These are phyloP conservation scores for Neurospora sp. DNA, from an alignment of 495 filamentous ascomycete genomes.

Conservation along the genomic window DNA sequence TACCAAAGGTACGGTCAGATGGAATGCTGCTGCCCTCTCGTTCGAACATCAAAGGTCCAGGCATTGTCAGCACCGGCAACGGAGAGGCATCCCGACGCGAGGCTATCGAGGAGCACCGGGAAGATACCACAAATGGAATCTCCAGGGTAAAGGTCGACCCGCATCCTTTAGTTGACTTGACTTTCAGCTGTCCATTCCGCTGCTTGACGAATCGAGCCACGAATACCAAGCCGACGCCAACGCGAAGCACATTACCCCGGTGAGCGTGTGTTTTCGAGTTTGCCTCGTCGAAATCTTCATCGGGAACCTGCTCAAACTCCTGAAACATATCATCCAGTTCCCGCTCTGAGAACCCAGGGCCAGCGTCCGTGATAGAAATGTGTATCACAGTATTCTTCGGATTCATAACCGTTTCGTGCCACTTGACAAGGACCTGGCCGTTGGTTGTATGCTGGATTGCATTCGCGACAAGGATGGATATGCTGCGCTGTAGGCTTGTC, in stretches of 20 bases:
- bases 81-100: slow-evolving; percentile 12
- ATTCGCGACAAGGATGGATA: slow-evolving; percentile 67
- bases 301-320: slow-evolving; percentile 69
- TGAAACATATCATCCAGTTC: slow-evolving; percentile 64
- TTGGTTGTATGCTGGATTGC: slow-evolving; percentile 60
- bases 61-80: slow-evolving; percentile 13
- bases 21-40: slow-evolving; percentile 3
- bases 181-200: slow-evolving; percentile 13
- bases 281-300: slow-evolving; percentile 41
- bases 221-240: slow-evolving; percentile 16
- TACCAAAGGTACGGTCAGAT: not conserved
- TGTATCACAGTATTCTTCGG: slow-evolving; percentile 46
- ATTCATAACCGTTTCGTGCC: slow-evolving; percentile 28
- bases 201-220: slow-evolving; percentile 17
- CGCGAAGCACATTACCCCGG: slow-evolving; percentile 9
- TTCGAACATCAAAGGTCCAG: not conserved
- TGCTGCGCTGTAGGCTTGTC: slow-evolving; percentile 56
- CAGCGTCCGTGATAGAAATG: slow-evolving; percentile 60
- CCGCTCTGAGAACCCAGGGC: slow-evolving; percentile 54
- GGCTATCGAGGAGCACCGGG: slow-evolving; percentile 10
- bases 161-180: slow-evolving; percentile 8
- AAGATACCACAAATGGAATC: slow-evolving; percentile 19
- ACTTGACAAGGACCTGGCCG: slow-evolving; percentile 57
- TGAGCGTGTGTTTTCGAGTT: slow-evolving; percentile 2
- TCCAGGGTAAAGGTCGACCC: slow-evolving; percentile 17